Base-by-base conservation (phyloP, 2,329 filamentous ascomycete genomes). In the Penicillium sp. region DNA sequence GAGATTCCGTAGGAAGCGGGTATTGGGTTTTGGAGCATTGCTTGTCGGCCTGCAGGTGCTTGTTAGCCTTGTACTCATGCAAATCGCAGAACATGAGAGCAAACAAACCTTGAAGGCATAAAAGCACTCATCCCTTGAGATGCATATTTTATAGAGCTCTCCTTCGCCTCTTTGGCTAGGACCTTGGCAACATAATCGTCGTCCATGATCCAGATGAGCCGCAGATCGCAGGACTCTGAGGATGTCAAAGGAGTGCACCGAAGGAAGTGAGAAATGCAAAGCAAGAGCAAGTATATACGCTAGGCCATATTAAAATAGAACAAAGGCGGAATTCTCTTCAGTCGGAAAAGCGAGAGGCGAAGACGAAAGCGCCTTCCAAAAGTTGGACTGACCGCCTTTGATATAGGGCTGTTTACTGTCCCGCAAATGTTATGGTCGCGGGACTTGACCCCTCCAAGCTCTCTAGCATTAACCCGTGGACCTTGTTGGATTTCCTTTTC, bases 21-120 rank as follows among this genome's bases (percentile, higher is more conserved):
- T 96, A 62, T 98, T 97, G 3, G 91, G 90, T 65, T 91, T 96
- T 1, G 87, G 88, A 55, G 78, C 80, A 45, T 83, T 80, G 58
- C 79, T 79, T 40, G 78, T 70, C 50, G 83, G 80, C 62, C 81
- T 88, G 39, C 22, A 51, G 53, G 42, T 32, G 24, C 7, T 46
- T 43, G 35, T 56, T 3, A 54, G 53, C 37, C 17, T 37, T 17
- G 10, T 26, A 12, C 17, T 10, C 3, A 17, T 32, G 17, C 22
- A 45, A 19, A 21, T n/a, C 8, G 28, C 15, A 31, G 40, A 37
- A 48, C 6, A 41, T 19, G 7, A 24, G 4, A 9, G 15, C 3
- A 34, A 32, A 64, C 68, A 54, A 66, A 80, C 78, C 75, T 76
- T 60, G 72, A 74, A 24, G 77, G 73, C 43, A 77, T 66, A 59